phyloP scores from a whole-genome alignment of 2,329 filamentous ascomycete genomes.

The Epichloe gansuensis region DNA sequence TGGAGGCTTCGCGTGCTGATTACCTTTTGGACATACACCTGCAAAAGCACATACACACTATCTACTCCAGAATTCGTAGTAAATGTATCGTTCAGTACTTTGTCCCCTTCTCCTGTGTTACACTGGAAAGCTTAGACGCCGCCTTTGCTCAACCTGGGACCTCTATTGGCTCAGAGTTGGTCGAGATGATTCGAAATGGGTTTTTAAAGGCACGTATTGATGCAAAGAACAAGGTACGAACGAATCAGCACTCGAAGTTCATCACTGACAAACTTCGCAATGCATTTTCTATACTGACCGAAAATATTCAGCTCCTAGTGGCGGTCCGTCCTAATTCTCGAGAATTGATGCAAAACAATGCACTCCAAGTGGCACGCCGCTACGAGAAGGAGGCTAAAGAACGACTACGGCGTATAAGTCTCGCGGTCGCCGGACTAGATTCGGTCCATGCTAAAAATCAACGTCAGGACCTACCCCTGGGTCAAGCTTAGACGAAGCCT shows the following conservation, averaged over 20 bases:
- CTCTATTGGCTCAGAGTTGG: conserved; percentile 62
- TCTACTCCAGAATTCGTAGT: conserved; percentile 67
- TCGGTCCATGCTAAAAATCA: conserved; percentile 26
- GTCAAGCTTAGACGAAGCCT: conserved; percentile 19
- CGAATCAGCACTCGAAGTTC: not conserved
- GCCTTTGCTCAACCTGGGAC: conserved; percentile 57
- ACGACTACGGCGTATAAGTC: conserved; percentile 65
- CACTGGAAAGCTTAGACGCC: conserved; percentile 62
- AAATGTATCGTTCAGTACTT: conserved; percentile 95
- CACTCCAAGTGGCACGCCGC: conserved; percentile 53
- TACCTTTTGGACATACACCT: conserved; percentile 87
- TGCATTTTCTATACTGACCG: not conserved
- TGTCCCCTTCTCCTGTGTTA: conserved; percentile 78
- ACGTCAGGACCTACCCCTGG: conserved; percentile 3
- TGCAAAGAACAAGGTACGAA: conserved; percentile 57
- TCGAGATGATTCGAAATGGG: conserved; percentile 61
- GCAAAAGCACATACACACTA: conserved; percentile 53
- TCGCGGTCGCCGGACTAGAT: conserved; percentile 64
- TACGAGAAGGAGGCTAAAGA: conserved; percentile 68
- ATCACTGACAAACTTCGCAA: too few species aligned
- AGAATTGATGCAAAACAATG: conserved; percentile 55
- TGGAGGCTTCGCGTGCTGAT: conserved; percentile 71
- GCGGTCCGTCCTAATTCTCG: conserved; percentile 57
- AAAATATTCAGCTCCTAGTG: conserved; percentile 48
- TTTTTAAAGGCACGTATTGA: conserved; percentile 72